Evolutionary conservation across 2,329 filamentous ascomycete genomes (phyloP), one percentile per base, ranked within the genome.

Genomic region (Alternaria novae-zelandiae): DNA sequence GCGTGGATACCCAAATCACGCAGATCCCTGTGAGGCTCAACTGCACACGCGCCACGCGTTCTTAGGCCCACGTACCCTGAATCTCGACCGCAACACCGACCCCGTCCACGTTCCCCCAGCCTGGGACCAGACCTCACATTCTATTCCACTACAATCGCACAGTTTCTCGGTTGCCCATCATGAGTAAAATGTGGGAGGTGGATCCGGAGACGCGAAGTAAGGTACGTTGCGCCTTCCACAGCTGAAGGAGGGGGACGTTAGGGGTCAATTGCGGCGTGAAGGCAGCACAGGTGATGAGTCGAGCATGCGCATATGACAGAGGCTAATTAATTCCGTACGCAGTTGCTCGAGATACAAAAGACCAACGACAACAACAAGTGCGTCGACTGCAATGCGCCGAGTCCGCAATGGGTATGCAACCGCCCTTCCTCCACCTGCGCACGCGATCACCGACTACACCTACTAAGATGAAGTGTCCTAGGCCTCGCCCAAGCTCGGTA

Each of bases 151-250:
- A 51, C 23, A 10, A 25, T 64, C 54, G 59, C 43, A 49, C 51
- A 25, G 20, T 12, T 21, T 17, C 30, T 26, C 20, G 13, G 50
- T 50, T 55, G 62, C 68, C 60, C 77, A 75, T 65, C 47, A 84
- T 84, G 83, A 83, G 82, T 77, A 95, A 94, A 83, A 95, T 97
- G 91, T 99, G 96, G 96, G 96, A 99, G 84, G 94, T 99, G 70
- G 96, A 99, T 82, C 96, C 96, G 53, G 95, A 98, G 86, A 98
- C 95, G 66, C 89, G 93, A 83, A 93, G 91, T 78, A 98, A 98
- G 89, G 94, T 96, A 83, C 73, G 79, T 66, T 57, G 56, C 47
- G 46, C 28, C 15, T 51, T 46, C 17, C 32, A 28, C 51, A 53
- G 54, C 13, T 54, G 47, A 60, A 56, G 50, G 58, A 61, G 65